These are phyloP conservation scores for Suillus lakei DNA, from an alignment of 768 basidiomycete species.

Conservation along the genomic window DNA sequence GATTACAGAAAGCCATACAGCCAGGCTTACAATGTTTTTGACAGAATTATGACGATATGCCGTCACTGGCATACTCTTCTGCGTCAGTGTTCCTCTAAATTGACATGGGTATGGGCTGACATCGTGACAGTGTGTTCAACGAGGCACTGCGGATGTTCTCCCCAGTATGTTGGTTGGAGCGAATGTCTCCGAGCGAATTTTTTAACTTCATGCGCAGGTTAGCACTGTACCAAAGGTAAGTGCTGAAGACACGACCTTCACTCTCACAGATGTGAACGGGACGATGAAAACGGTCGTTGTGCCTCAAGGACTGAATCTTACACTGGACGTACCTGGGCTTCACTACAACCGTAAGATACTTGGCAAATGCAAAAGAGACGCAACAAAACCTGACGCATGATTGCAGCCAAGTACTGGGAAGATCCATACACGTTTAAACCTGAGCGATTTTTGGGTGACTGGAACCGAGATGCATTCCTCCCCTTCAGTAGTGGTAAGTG, in stretches of 20 bases:
- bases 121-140: constrained; percentile 30
- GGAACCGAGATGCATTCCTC: constrained; percentile 57
- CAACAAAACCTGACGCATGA: not conserved
- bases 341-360: constrained; percentile 55
- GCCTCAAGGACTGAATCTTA: constrained; percentile 46
- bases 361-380: not conserved
- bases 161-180: constrained; percentile 24
- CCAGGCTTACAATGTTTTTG: not conserved
- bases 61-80: constrained; percentile 24
- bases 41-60: constrained; percentile 37
- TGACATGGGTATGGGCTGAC: not conserved
- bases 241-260: constrained; percentile 50
- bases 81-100: constrained; percentile 23
- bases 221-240: constrained; percentile 47
- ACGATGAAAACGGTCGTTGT: constrained; percentile 44
- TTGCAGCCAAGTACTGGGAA: constrained; percentile 42
- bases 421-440: constrained; percentile 43
- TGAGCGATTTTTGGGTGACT: constrained; percentile 55
- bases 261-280: constrained; percentile 39
- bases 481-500: constrained; percentile 52
- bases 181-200: not conserved
- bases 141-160: constrained; percentile 38
- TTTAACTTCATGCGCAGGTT: constrained; percentile 32
- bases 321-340: constrained; percentile 43
- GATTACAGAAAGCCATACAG: not conserved